A percentile compares a stretch with the other conserved stretches of the same genome.
These are phyloP conservation scores for Grammothele lineata DNA, from an alignment of 768 basidiomycete genomes.

Conservation along the genomic window DNA sequence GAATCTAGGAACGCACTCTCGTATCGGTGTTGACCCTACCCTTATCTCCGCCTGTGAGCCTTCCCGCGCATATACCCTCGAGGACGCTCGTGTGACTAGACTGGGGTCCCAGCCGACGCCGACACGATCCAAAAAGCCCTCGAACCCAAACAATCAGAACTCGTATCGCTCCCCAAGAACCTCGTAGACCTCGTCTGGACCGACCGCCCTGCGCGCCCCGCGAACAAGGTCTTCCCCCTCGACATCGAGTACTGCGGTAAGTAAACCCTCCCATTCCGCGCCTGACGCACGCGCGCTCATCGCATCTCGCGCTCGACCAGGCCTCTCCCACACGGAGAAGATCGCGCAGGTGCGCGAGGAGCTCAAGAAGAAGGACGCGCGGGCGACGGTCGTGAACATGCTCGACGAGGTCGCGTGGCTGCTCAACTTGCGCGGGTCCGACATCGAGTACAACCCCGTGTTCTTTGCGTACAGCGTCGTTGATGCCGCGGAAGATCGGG, in stretches of 20 bases:
- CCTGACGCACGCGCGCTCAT: background rate
- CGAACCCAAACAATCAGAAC: conserved; percentile 44
- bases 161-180: conserved; percentile 67
- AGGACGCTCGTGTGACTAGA: background rate
- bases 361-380: conserved; percentile 54
- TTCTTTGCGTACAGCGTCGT: conserved; percentile 92
- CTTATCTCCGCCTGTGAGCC: conserved; percentile 62
- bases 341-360: conserved; percentile 62
- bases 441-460: conserved; percentile 89
- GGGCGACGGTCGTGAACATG: conserved; percentile 78
- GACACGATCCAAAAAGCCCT: conserved; percentile 57
- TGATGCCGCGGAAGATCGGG: conserved; percentile 44
- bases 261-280: conserved; percentile 3
- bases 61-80: background rate
- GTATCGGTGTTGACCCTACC: conserved; percentile 81
- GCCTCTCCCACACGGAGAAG: conserved; percentile 64
- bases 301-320: too few species aligned
- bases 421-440: conserved; percentile 87
- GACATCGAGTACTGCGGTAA: conserved; percentile 72
- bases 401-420: conserved; percentile 96
- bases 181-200: conserved; percentile 79
- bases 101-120: conserved; percentile 60
- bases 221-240: conserved; percentile 62
- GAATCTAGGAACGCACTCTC: conserved; percentile 57
- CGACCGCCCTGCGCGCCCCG: conserved; percentile 64